Conservation (phyloP, 371 early-diverging fungal species). For the Dentiscutata heterogama region DNA sequence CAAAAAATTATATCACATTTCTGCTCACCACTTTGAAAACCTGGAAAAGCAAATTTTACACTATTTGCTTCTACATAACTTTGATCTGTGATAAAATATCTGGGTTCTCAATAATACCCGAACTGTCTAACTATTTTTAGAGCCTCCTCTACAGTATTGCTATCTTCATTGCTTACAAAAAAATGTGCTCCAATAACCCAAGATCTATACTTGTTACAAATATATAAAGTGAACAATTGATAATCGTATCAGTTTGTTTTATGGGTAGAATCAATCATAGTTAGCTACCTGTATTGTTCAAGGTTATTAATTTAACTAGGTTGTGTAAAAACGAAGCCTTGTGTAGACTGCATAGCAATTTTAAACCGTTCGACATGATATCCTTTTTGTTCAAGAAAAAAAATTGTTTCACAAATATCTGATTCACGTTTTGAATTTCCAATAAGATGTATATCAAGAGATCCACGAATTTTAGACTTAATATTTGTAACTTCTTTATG, state of each 20-base stretch:
- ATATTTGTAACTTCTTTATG: constrained; percentile 44
- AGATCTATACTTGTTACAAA: neutral
- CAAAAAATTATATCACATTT: constrained; percentile 43
- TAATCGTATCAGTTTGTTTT: constrained; percentile 25
- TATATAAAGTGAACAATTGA: no score
- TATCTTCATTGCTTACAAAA: constrained; percentile 34
- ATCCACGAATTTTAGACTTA: constrained; percentile 23
- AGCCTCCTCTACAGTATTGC: constrained; percentile 17
- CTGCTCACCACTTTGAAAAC: constrained; percentile 27
- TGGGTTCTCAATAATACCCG: constrained; percentile 23
- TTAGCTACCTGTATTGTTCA: constrained; percentile 30
- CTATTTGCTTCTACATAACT: constrained; percentile 5
- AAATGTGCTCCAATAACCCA: constrained; percentile 40
- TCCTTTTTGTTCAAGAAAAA: neutral
- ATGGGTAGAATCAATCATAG: constrained; percentile 42
- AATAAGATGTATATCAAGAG: constrained; percentile 20
- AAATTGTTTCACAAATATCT: neutral
- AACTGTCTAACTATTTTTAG: constrained; percentile 20
- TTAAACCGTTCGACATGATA: constrained; percentile 1
- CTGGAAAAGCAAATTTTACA: constrained; percentile 41
- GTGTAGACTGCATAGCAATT: no score
- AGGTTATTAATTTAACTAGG: constrained; percentile 34
- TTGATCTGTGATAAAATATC: constrained; percentile 35
- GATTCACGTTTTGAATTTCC: neutral
- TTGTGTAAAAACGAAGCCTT: constrained; percentile 41